These are phyloP conservation scores for Penicillium robsamsonii DNA, from an alignment of 495 filamentous ascomycete genomes.

Conservation along the genomic window DNA sequence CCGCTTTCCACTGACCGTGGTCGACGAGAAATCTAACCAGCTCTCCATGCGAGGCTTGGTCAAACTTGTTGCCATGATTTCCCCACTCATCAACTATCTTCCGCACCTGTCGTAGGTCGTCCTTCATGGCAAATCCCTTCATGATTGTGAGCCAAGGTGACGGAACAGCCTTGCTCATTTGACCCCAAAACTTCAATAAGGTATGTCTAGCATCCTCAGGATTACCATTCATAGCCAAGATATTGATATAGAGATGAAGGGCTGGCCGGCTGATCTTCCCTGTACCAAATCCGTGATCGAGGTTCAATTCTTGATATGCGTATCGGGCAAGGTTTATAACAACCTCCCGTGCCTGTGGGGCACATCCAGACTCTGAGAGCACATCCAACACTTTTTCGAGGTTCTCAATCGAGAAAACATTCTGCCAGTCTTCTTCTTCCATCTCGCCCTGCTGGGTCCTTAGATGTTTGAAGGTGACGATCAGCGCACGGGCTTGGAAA, in stretches of 20 bases:
- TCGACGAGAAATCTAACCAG: conserved; percentile 36
- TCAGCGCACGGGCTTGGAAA: conserved; percentile 60
- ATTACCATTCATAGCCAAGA: conserved; percentile 57
- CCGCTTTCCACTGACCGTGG: conserved; percentile 36
- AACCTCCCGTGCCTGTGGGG: conserved; percentile 33
- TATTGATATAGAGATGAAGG: conserved; percentile 51
- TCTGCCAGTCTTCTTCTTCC: conserved; percentile 35
- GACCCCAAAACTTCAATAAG: conserved; percentile 45
- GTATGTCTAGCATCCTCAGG: conserved; percentile 56
- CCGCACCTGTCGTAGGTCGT: conserved; percentile 47
- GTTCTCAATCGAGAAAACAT: conserved; percentile 49
- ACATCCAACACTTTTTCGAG: conserved; percentile 47
- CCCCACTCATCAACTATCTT: conserved; percentile 29
- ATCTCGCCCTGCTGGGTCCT: conserved; percentile 35
- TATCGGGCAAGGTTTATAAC: conserved; percentile 52
- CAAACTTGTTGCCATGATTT: conserved; percentile 34
- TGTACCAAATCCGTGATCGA: conserved; percentile 36
- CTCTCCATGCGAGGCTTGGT: conserved; percentile 39
- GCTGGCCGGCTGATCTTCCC: conserved; percentile 39
- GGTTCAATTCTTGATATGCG: conserved; percentile 54
- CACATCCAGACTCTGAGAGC: conserved; percentile 37
- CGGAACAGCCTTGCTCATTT: conserved; percentile 29
- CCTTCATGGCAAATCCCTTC: conserved; percentile 64
- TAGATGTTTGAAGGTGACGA: conserved; percentile 60
- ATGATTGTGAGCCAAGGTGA: conserved; percentile 61